Evolutionary conservation across 495 filamentous ascomycete species (phyloP).

Genomic region (Aspergillus saccharolyticus): DNA sequence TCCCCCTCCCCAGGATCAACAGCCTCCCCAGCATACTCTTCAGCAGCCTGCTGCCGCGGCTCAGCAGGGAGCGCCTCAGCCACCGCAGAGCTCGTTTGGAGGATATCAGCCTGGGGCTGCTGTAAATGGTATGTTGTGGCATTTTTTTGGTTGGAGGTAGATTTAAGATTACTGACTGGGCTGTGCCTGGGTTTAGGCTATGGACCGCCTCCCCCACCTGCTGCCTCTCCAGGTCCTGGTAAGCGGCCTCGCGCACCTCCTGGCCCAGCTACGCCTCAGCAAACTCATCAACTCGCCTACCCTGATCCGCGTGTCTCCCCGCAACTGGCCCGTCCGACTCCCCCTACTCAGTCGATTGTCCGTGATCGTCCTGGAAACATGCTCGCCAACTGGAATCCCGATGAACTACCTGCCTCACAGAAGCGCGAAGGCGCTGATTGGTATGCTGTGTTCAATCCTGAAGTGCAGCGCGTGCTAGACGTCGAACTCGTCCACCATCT

Average conservation of each 20-base stretch:
- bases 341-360: conserved; percentile 53
- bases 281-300: conserved; percentile 76
- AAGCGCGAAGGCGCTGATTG: conserved; percentile 81
- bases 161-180: conserved; percentile 27
- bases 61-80: conserved; percentile 59
- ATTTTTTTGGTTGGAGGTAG: conserved; percentile 8
- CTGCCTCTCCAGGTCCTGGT: conserved; percentile 79
- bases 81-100: conserved; percentile 52
- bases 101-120: conserved; percentile 59
- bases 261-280: conserved; percentile 85
- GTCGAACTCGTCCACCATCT: conserved; percentile 85
- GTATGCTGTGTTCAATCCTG: conserved; percentile 87
- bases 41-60: conserved; percentile 55
- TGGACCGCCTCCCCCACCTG: conserved; percentile 69
- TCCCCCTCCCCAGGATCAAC: conserved; percentile 63
- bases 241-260: conserved; percentile 58
- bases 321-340: conserved; percentile 77
- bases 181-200: conserved; percentile 43
- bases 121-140: conserved; percentile 58
- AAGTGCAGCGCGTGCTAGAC: conserved; percentile 75
- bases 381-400: conserved; percentile 81
- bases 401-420: conserved; percentile 72
- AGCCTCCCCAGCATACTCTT: conserved; percentile 55
- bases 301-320: conserved; percentile 79
- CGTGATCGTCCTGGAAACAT: conserved; percentile 65